Conservation (phyloP, 2,329 filamentous ascomycete genomes). For the Emmonsia crescens region DNA sequence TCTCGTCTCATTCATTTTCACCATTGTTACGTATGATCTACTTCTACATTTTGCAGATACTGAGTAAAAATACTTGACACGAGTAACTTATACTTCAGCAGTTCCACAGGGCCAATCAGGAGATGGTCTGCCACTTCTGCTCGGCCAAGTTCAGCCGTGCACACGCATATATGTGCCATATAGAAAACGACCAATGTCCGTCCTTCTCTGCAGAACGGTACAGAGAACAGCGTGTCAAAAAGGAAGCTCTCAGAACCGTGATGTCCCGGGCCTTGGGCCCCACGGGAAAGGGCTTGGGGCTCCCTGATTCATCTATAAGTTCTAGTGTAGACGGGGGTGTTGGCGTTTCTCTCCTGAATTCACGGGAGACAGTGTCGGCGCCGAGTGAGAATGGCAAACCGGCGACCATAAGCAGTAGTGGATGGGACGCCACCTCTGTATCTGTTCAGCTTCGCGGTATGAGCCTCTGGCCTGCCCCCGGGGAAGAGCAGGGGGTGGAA, state of each 20-base stretch:
- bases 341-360: conserved; percentile 8
- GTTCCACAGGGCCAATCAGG: conserved; percentile 41
- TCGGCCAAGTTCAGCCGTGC: conserved; percentile 38
- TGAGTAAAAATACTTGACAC: background rate
- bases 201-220: conserved; percentile 36
- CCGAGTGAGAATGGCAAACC: background rate
- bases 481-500: background rate
- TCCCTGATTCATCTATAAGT: conserved; percentile 8
- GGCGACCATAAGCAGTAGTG: conserved; percentile 10
- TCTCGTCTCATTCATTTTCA: background rate
- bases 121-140: conserved; percentile 42
- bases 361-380: conserved; percentile 8
- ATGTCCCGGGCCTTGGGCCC: conserved; percentile 11
- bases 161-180: conserved; percentile 41
- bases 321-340: conserved; percentile 19
- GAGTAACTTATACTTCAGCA: conserved; percentile 15
- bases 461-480: conserved; percentile 19
- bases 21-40: background rate
- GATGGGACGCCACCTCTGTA: background rate
- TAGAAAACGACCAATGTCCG: conserved; percentile 43
- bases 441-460: background rate
- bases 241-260: conserved; percentile 34
- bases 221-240: conserved; percentile 40
- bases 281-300: background rate
- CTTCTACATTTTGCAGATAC: background rate